Percentiles rank a stretch among this genome's conserved stretches.
Evolutionary conservation across 2,329 filamentous ascomycete genomes (phyloP).

Genomic region (Leptodontidium sp.): DNA sequence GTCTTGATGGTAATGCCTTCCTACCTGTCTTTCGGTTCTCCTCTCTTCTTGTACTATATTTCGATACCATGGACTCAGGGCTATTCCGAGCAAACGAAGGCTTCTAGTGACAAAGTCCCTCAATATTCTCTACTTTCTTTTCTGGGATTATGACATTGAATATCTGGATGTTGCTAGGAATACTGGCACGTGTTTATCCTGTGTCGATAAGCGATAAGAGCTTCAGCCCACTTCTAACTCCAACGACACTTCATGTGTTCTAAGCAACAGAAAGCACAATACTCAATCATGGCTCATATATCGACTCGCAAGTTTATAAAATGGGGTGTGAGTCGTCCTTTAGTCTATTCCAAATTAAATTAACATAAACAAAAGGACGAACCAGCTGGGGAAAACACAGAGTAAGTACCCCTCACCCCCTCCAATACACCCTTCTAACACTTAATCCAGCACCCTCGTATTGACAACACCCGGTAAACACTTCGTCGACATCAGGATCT

Average conservation of each 20-base stretch:
- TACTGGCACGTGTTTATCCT: neutral
- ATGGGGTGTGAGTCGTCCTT: constrained; percentile 39
- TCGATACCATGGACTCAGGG: constrained; percentile 14
- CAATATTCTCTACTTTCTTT: neutral
- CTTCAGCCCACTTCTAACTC: neutral
- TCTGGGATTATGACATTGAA: neutral
- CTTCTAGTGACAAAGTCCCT: neutral
- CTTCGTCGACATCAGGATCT: constrained; percentile 45
- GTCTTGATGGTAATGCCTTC: constrained; percentile 24
- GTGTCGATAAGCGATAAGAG: constrained; percentile 20
- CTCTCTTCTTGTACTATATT: constrained; percentile 34
- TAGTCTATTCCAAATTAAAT: neutral
- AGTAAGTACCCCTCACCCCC: constrained; percentile 26
- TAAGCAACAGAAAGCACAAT: neutral
- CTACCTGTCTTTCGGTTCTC: constrained; percentile 26
- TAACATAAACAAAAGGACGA: constrained; percentile 32
- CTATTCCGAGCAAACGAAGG: neutral
- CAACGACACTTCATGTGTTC: neutral
- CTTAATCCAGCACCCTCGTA: constrained; percentile 42
- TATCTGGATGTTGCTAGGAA: neutral
- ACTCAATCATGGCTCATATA: constrained; percentile 24
- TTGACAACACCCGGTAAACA: constrained; percentile 43
- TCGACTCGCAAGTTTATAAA: constrained; percentile 41
- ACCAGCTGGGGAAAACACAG: constrained; percentile 37
- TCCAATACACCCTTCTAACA: neutral